Evolutionary conservation across 768 basidiomycete species (phyloP).

Genomic region (Daedalea quercina): DNA sequence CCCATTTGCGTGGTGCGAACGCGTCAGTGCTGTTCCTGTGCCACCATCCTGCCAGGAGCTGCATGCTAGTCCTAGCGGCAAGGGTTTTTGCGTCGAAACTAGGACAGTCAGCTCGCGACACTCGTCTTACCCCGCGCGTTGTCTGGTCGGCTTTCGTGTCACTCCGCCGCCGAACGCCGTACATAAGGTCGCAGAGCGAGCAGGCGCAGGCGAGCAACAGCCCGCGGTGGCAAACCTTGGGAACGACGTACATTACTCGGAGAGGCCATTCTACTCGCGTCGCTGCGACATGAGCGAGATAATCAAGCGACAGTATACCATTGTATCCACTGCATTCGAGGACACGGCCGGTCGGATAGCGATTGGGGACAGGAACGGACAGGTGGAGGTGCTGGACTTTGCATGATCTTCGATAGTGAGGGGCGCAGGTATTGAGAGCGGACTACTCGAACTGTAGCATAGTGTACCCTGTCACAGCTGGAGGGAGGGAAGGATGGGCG

Average conservation of each 20-base stretch:
- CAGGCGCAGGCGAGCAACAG: constrained; percentile 13
- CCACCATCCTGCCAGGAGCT: constrained; percentile 24
- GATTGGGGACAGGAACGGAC: constrained; percentile 26
- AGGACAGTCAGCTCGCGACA: constrained; percentile 23
- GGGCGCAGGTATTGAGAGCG: neutral
- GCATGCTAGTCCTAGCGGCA: constrained; percentile 23
- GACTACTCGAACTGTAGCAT: neutral
- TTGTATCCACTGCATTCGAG: constrained; percentile 24
- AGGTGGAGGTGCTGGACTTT: constrained; percentile 26
- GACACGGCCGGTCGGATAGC: constrained; percentile 29
- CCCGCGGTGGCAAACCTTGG: neutral
- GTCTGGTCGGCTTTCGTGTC: constrained; percentile 26
- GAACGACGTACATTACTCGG: neutral
- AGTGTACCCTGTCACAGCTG: neutral
- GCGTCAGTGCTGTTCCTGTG: constrained; percentile 12
- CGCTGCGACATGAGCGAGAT: constrained; percentile 27
- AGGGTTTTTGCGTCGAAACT: constrained; percentile 31
- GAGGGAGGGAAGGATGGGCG: neutral
- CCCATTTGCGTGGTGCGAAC: neutral
- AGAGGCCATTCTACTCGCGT: constrained; percentile 19
- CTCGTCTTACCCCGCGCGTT: constrained; percentile 23
- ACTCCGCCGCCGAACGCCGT: neutral
- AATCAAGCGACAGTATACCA: constrained; percentile 21
- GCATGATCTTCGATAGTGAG: constrained; percentile 15
- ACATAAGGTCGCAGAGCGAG: neutral